Base-by-base conservation (phyloP, 495 filamentous ascomycete genomes). In the Aspergillus hancockii region DNA sequence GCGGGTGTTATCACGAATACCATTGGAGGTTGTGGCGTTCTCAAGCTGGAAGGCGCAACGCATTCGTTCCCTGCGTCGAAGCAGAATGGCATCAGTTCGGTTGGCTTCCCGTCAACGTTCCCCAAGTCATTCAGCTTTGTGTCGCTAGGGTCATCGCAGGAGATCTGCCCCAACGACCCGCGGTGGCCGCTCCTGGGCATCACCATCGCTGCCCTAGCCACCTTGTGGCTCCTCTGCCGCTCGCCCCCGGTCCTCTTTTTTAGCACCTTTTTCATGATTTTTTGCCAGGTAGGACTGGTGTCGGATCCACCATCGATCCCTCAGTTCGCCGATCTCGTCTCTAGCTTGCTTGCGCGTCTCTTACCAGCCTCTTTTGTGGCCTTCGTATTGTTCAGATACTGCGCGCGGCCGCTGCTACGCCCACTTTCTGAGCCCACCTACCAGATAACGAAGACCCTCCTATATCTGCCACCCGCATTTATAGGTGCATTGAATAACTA, bases 401-500 rank as follows among this genome's bases (percentile, higher is more conserved):
- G 88, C 47, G 75, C 84, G 40, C 71, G 73, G 7, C 77, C 75
- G 14, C 72, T 82, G 23, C 75, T 92, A 22, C 65, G 58, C 9
- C 82, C 83, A 9, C 78, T 91, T 5, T 82, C 80, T 0, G 85
- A 86, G 3, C 76, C 76, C 10, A 71, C 76, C 23, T 79, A 79
- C 30, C 87, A 89, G 61, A 50, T 90, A 25, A 88, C 90, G 59
- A 91, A 88, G 74, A 85, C 88, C 0, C 64, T 94, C 8, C 75
- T 93, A 38, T 94, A 86, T 81, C 72, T 94, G 13, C 87, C 88
- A 1, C 81, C 81, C 16, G 85, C 84, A 58, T 95, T 92, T 85
- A 80, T 94, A 58, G 91, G 89, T 18, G 85, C 88, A 0, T 73
- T 96, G 54, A 89, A 87, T 43, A 96, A 95, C 65, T 88, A 92